These are phyloP conservation scores for Datisca glomerata DNA, from an alignment of 306 rosid genomes.

Conservation along the genomic window DNA sequence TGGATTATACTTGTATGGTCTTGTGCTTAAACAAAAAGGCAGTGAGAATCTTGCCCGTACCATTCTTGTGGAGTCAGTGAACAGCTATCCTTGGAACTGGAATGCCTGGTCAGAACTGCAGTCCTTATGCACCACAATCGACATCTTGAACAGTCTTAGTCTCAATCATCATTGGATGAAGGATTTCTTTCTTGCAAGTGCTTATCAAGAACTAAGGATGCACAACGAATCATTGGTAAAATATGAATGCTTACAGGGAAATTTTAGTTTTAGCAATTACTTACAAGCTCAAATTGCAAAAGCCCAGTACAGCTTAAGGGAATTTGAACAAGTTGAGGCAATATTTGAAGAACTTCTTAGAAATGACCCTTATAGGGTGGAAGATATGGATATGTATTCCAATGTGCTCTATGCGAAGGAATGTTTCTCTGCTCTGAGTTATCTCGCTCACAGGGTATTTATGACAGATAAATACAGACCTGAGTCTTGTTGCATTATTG, in stretches of 20 bases:
- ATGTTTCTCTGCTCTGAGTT: slow-evolving; percentile 71
- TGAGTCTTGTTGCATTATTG: slow-evolving; percentile 94
- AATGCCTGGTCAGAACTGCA: slow-evolving; percentile 92
- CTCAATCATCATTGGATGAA: slow-evolving; percentile 96
- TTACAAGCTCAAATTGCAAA: slow-evolving; percentile 94
- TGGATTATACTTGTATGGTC: slow-evolving; percentile 77
- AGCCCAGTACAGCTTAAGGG: slow-evolving; percentile 84
- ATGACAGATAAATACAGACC: slow-evolving; percentile 95
- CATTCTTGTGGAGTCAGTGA: slow-evolving; percentile 84
- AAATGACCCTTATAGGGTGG: slow-evolving; percentile 91
- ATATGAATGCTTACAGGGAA: slow-evolving; percentile 60
- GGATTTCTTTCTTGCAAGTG: slow-evolving; percentile 85
- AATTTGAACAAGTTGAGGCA: slow-evolving; percentile 89
- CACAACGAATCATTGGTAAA: slow-evolving; percentile 63
- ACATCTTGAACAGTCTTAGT: slow-evolving; percentile 59
- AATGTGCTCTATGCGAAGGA: slow-evolving; percentile 94
- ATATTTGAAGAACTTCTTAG: slow-evolving; percentile 88
- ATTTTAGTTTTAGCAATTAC: slow-evolving; percentile 71
- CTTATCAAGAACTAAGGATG: slow-evolving; percentile 86
- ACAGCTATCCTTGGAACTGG: slow-evolving; percentile 99
- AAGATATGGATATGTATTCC: slow-evolving; percentile 98
- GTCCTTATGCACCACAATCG: slow-evolving; percentile 63
- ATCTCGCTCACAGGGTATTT: slow-evolving; percentile 94
- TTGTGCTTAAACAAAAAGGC: slow-evolving; percentile 87
- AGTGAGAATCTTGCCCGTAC: slow-evolving; percentile 64